These are phyloP conservation scores for Isatis lusitanica DNA, from an alignment of 441 rosid genomes.

Conservation along the genomic window DNA sequence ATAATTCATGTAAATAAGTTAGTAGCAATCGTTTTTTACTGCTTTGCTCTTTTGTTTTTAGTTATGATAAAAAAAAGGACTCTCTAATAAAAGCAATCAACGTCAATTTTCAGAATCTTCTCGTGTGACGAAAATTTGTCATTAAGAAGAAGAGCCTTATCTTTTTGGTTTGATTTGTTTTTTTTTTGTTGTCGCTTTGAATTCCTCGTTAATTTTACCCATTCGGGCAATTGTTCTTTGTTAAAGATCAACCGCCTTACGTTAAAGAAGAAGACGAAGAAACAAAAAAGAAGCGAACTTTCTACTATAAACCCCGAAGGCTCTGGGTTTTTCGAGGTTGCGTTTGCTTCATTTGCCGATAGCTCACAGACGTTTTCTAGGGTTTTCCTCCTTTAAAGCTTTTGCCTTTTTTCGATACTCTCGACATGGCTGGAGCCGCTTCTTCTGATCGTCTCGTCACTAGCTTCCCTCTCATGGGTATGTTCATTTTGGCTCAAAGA, in stretches of 20 bases:
- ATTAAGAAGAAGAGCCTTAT: constrained; percentile 30
- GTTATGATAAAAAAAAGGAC: background rate
- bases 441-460: constrained; percentile 58
- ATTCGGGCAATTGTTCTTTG: constrained; percentile 8
- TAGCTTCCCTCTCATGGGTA: constrained; percentile 48
- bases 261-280: constrained; percentile 29
- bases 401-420: background rate
- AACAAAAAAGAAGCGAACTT: constrained; percentile 28
- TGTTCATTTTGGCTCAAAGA: constrained; percentile 23
- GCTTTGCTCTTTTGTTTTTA: background rate
- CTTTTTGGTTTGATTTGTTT: constrained; percentile 8
- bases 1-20: too few relatives aligned
- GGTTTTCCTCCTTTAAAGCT: constrained; percentile 32
- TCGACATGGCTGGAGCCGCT: constrained; percentile 42
- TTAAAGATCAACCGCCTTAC: constrained; percentile 32
- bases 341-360: constrained; percentile 26
- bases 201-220: constrained; percentile 14
- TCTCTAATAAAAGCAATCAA: constrained; percentile 19
- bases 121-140: constrained; percentile 10
- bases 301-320: constrained; percentile 29
- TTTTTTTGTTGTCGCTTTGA: constrained; percentile 23
- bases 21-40: background rate
- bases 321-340: constrained; percentile 34
- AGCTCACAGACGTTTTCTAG: constrained; percentile 32
- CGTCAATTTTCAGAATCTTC: constrained; percentile 28